These are phyloP conservation scores for Austroboletus eburneus DNA, from an alignment of 768 basidiomycete genomes.

Conservation along the genomic window DNA sequence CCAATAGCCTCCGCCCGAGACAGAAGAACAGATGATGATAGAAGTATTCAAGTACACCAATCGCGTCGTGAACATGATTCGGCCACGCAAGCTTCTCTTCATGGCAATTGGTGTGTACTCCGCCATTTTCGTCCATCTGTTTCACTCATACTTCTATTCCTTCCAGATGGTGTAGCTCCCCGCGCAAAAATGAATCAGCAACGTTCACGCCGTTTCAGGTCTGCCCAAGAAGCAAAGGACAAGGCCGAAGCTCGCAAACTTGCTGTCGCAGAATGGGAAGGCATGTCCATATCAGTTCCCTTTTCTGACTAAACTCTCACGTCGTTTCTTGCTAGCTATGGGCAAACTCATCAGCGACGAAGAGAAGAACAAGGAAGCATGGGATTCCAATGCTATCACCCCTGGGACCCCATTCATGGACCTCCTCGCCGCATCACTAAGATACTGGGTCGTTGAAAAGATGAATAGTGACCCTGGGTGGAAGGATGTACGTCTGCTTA, in stretches of 20 bases:
- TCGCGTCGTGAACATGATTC: constrained; percentile 93
- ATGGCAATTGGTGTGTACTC: constrained; percentile 88
- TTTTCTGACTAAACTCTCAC: neutral
- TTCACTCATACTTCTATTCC: constrained; percentile 2
- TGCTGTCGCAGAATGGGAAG: constrained; percentile 81
- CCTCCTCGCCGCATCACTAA: constrained; percentile 77
- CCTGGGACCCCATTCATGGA: constrained; percentile 99
- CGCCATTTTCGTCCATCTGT: neutral
- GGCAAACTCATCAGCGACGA: constrained; percentile 81
- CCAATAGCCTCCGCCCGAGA: constrained; percentile 85
- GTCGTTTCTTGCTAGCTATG: constrained; percentile 60
- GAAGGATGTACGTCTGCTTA: constrained; percentile 62
- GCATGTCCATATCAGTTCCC: constrained; percentile 35
- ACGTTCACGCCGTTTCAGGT: constrained; percentile 91
- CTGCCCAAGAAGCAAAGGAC: constrained; percentile 91
- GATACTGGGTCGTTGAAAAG: constrained; percentile 96
- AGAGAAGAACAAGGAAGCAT: constrained; percentile 78
- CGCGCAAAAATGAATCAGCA: constrained; percentile 99
- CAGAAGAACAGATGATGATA: constrained; percentile 99
- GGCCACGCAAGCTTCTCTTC: constrained; percentile 91
- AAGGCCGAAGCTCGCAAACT: constrained; percentile 86
- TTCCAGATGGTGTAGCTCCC: constrained; percentile 89
- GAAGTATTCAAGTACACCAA: constrained; percentile 97
- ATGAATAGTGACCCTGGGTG: constrained; percentile 94
- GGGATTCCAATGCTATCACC: constrained; percentile 99